phyloP scores from a whole-genome alignment of 176 grass and related monocot genomes.

The Aegilops longissima region DNA sequence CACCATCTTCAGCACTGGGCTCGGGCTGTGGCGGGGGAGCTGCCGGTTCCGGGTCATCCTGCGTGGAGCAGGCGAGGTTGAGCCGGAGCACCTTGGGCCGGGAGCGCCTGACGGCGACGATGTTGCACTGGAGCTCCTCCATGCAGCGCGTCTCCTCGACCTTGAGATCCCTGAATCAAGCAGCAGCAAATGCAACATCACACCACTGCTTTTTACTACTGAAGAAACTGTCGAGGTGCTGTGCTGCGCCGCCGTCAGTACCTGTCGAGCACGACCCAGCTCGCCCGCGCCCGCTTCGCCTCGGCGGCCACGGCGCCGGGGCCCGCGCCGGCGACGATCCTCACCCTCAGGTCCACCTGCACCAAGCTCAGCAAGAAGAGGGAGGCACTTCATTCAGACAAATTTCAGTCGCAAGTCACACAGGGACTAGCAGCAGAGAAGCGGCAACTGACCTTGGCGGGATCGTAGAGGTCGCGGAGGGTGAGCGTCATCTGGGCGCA shows the following conservation, averaged over 20 bases:
- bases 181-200: no score
- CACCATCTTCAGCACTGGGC: not conserved
- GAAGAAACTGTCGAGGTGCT: not conserved
- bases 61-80: slow-evolving; percentile 51
- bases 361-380: not conserved
- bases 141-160: slow-evolving; percentile 79
- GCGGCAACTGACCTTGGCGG: slow-evolving; percentile 45
- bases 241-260: not conserved
- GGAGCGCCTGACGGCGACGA: slow-evolving; percentile 82
- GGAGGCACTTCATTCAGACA: not conserved
- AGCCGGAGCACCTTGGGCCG: slow-evolving; percentile 85
- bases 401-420: no score
- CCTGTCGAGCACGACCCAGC: slow-evolving; percentile 96
- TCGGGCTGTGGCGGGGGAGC: slow-evolving; percentile 18
- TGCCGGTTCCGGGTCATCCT: not conserved
- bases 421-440: not conserved
- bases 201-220: no score
- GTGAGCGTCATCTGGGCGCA: slow-evolving; percentile 74
- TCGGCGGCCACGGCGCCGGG: slow-evolving; percentile 68
- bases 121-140: slow-evolving; percentile 88
- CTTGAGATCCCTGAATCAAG: slow-evolving; percentile 56
- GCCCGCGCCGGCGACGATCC: slow-evolving; percentile 56
- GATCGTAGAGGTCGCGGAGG: slow-evolving; percentile 73
- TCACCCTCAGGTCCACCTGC: slow-evolving; percentile 74
- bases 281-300: slow-evolving; percentile 64